Conservation (phyloP, 768 basidiomycete species). For the Lactarius sanguifluus region DNA sequence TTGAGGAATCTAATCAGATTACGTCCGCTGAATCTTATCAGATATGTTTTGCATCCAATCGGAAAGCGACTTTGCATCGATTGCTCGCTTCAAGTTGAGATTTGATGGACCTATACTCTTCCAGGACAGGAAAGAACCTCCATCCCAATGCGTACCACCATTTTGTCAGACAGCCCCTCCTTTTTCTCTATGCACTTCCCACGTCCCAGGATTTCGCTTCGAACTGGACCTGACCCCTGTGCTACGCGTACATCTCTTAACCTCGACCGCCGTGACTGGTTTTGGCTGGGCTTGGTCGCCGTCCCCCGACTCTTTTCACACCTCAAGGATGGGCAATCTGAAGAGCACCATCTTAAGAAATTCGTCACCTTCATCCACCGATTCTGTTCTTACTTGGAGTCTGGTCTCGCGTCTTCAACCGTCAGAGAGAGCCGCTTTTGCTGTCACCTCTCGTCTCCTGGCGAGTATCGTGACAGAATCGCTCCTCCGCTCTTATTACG, state of each 20-base stretch:
- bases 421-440: slow-evolving; percentile 40
- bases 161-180: neutral
- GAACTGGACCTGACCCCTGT: neutral
- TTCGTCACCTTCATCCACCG: neutral
- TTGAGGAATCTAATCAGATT: too few relatives aligned
- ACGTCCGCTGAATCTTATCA: slow-evolving; percentile 4
- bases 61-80: slow-evolving; percentile 1
- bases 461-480: slow-evolving; percentile 52
- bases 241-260: neutral
- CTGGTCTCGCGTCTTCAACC: slow-evolving; percentile 19
- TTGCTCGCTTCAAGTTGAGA: neutral
- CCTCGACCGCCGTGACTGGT: neutral
- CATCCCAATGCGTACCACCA: neutral
- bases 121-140: neutral
- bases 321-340: neutral
- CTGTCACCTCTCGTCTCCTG: slow-evolving; percentile 49
- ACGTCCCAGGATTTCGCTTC: neutral
- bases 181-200: slow-evolving; percentile 1
- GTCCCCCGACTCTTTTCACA: neutral
- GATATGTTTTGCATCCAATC: neutral
- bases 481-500: slow-evolving; percentile 45
- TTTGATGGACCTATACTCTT: neutral
- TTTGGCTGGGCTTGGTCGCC: neutral
- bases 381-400: slow-evolving; percentile 15
- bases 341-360: neutral